Evolutionary conservation across 1,284 basidiomycete genomes (phyloP), one percentile per base, ranked within the genome.

Genomic region (Leccinum cinnamomeum): DNA sequence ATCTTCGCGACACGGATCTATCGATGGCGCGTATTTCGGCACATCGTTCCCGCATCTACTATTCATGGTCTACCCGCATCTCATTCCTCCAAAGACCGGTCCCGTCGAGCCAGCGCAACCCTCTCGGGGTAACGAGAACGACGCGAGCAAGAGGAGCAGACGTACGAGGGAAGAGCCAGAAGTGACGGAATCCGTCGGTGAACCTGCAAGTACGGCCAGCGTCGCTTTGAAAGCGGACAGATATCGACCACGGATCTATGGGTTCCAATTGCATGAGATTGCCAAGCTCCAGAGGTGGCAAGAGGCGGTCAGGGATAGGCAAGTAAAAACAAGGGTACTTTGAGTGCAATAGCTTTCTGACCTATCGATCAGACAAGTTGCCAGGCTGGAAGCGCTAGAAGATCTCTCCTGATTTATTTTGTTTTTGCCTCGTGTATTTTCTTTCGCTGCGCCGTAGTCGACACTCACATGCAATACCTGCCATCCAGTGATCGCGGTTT

Each of bases 11-110:
- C 95, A 98, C 76, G 95, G 95, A 53, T 91, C 90, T 37, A 97
- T 97, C 72, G 95, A 98, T 75, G 95, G 95, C 33, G 95, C 96
- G 2, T 98, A 96, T 78, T 98, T 98, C 70, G 95, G 96, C 63
- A 96, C 94, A 0, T 97, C 94, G 1, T 98, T 98, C 79, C 94
- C 95, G 0, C 95, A 97, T 75, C 89, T 98, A 68, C 82, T 98
- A 53, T 95, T 95, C 80, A 92, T 98, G 81, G 94, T 96, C 50
- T 97, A 97, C 75, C 95, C 95, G 0, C 87, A 89, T 60, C 87
- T 97, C 69, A 90, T 96, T 56, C 92, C 95, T 10, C 84, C 88
- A 30, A 98, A 97, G 77, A 84, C 81, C 48, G 88, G 88, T 2
- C 83, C 86, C 12, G 81, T 85, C 23, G 85, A 87, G 39, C 67